Evolutionary conservation across 2,329 filamentous ascomycete genomes (phyloP).

Genomic region (Hymenoscyphus infarciens): DNA sequence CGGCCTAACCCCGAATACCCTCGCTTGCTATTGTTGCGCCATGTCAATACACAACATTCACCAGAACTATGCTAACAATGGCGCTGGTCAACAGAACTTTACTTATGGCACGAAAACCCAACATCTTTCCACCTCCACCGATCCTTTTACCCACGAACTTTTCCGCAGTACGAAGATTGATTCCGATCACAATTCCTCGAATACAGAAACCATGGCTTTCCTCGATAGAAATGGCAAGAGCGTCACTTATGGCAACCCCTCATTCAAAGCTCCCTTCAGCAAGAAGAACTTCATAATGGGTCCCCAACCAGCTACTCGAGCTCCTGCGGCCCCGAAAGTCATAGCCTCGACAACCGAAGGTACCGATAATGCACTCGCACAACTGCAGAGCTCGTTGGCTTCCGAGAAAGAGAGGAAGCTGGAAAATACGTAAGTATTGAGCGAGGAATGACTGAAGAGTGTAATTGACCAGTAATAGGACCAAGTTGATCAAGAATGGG

Average conservation of each 20-base stretch:
- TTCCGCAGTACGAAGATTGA: conserved; percentile 50
- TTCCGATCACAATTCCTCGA: conserved; percentile 37
- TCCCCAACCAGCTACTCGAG: conserved; percentile 7
- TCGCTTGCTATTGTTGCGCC: conserved; percentile 13
- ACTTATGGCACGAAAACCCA: conserved; percentile 51
- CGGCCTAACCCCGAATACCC: neutral
- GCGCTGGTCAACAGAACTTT: conserved; percentile 44
- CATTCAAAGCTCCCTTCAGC: neutral
- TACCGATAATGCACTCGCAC: conserved; percentile 48
- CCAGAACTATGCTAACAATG: conserved; percentile 19
- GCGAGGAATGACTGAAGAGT: conserved; percentile 20
- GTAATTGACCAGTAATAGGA: conserved; percentile 38
- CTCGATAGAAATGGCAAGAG: conserved; percentile 1
- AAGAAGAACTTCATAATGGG: conserved; percentile 11
- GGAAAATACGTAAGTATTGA: conserved; percentile 43
- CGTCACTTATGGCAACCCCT: conserved; percentile 1
- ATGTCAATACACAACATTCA: conserved; percentile 5
- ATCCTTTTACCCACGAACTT: conserved; percentile 52
- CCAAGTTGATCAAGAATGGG: conserved; percentile 39
- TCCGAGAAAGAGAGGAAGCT: conserved; percentile 44
- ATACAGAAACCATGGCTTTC: neutral
- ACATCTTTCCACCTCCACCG: conserved; percentile 42
- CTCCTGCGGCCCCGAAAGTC: conserved; percentile 3
- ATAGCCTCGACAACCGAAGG: conserved; percentile 34
- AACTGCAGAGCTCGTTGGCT: conserved; percentile 45